phyloP scores from a whole-genome alignment of 2,329 filamentous ascomycete genomes.

The Nakataea oryzae region DNA sequence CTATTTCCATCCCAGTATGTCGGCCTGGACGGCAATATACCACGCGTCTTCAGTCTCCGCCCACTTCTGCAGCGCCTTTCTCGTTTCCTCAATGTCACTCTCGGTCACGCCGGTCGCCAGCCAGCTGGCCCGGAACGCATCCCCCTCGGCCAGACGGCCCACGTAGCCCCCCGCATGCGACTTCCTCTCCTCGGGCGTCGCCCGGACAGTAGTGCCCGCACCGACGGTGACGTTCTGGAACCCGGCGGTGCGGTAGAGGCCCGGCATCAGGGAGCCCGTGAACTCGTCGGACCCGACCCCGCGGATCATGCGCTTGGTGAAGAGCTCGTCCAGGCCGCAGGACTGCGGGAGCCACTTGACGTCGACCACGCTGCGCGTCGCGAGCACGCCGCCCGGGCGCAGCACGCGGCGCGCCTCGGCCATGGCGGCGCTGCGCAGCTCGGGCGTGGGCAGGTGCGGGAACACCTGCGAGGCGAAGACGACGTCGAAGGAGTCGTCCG shows the following conservation, averaged over 20 bases:
- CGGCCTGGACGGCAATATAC: slow-evolving; percentile 23
- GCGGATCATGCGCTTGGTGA: slow-evolving; percentile 14
- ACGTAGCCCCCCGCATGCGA: slow-evolving; percentile 15
- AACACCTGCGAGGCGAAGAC: slow-evolving; percentile 33
- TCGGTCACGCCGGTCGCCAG: slow-evolving; percentile 20
- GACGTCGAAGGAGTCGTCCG: slow-evolving; percentile 28
- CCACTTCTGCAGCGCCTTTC: slow-evolving; percentile 18
- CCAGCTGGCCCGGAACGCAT: slow-evolving; percentile 23
- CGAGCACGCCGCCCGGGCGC: slow-evolving; percentile 28
- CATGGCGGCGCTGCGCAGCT: slow-evolving; percentile 18
- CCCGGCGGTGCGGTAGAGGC: slow-evolving; percentile 17
- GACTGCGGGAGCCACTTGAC: slow-evolving; percentile 20
- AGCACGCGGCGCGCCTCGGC: slow-evolving; percentile 30
- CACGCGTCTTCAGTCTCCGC: slow-evolving; percentile 24
- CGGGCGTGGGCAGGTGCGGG: slow-evolving; percentile 24
- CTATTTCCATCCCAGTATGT: slow-evolving; percentile 28
- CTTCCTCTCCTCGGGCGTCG: slow-evolving; percentile 14
- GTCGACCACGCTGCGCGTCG: slow-evolving; percentile 18
- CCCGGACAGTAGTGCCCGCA: slow-evolving; percentile 18
- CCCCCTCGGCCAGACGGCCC: slow-evolving; percentile 16
- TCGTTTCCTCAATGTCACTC: slow-evolving; percentile 21
- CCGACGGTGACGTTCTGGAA: slow-evolving; percentile 19
- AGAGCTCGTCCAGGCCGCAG: slow-evolving; percentile 18
- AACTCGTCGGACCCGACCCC: slow-evolving; percentile 7
- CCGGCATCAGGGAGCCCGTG: slow-evolving; percentile 16